These are phyloP conservation scores for Haberlea rhodopensis DNA, from an alignment of 257 asterid genomes.

Conservation along the genomic window DNA sequence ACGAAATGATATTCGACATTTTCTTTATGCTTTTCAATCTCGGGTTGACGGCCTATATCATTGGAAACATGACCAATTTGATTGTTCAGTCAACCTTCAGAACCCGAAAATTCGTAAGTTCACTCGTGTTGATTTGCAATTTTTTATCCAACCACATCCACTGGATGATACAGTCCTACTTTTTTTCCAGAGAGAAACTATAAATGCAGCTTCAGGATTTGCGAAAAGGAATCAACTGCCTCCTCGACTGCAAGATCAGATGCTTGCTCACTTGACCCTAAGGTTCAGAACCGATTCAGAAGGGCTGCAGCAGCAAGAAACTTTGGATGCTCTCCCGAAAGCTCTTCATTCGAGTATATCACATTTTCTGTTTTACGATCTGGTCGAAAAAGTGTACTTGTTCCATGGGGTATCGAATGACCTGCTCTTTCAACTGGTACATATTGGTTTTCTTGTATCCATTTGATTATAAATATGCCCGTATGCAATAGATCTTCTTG, in stretches of 20 bases:
- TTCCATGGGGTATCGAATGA: conserved; percentile 75
- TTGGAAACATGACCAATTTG: conserved; percentile 89
- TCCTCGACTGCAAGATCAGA: conserved; percentile 67
- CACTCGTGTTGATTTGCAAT: neutral
- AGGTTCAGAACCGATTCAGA: conserved; percentile 78
- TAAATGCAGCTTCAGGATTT: conserved; percentile 72
- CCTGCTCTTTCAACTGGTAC: conserved; percentile 88
- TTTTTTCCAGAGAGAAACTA: conserved; percentile 60
- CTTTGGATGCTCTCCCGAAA: conserved; percentile 73
- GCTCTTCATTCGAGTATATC: conserved; percentile 74
- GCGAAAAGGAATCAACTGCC: conserved; percentile 72
- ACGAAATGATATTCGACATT: conserved; percentile 57
- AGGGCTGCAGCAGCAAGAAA: conserved; percentile 84
- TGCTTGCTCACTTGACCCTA: conserved; percentile 76
- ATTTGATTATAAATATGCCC: neutral
- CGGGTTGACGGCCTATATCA: conserved; percentile 67
- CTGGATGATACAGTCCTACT: neutral
- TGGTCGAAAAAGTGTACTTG: conserved; percentile 68
- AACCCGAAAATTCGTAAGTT: conserved; percentile 75
- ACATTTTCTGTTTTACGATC: conserved; percentile 57
- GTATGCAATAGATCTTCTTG: neutral
- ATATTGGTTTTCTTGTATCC: conserved; percentile 5
- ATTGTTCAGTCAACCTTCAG: conserved; percentile 73
- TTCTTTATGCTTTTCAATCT: conserved; percentile 64
- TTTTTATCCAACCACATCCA: neutral